Base-by-base conservation (phyloP, 2,329 filamentous ascomycete species). In the Apiospora arundinis region DNA sequence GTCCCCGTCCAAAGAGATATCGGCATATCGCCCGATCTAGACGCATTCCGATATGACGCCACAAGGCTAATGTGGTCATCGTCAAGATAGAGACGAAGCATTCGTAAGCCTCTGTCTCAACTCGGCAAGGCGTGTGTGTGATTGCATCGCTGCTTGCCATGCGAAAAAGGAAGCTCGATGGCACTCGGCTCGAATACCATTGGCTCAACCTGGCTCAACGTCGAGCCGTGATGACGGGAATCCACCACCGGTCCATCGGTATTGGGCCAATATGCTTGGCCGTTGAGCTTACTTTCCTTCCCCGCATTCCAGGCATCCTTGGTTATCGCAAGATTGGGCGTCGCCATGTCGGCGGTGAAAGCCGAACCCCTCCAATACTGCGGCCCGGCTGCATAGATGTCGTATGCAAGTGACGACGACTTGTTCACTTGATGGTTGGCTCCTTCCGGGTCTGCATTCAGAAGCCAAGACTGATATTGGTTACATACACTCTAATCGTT, bases 11-110 rank as follows among this genome's bases (percentile, higher is more conserved):
- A 9, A 14, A 63, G 7, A 63, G 56, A 63, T n/a, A 40, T 63
- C 56, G 56, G 56, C 56, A 32, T 63, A 63, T 18, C 56, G 32
- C 56, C 56, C 56, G 56, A 63, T 63, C 56, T 40, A 40, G 56
- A 63, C 9, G 32, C 32, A 63, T 40, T 40, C 56, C 56, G 56
- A 63, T 40, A 37, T 37, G 16, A 21, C n/a, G 56, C 56, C 11
- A 18, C 56, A n/a, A 63, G 18, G 18, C 56, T 37, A 60, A 28
- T 32, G 25, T 37, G 21, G 25, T 37, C 52, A 32, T 60, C 52
- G 8, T 60, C 28, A 28, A 60, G 28, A 37, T 60, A 32, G 32
- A 40, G 56, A 63, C 56, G 56, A 63, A 40, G 56, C 56, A 63
- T 63, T 37, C 56, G 56, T 63, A 63, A 63, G 18, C 56, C 56